Percentiles rank a stretch among this genome's conserved stretches.
These are phyloP conservation scores for Metarhizium album DNA, from an alignment of 2,329 filamentous ascomycete species.

Conservation along the genomic window DNA sequence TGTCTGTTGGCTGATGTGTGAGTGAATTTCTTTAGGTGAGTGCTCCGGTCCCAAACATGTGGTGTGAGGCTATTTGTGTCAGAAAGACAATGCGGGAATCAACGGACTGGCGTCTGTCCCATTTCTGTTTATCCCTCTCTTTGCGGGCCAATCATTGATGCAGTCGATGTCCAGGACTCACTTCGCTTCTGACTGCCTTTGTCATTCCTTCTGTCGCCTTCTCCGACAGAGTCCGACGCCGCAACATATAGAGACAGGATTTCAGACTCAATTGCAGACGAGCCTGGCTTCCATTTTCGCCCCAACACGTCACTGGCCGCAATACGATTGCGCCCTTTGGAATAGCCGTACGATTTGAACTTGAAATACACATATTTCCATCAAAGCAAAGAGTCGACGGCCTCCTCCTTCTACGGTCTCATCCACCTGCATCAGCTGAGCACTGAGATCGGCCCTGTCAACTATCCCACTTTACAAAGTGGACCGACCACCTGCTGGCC, in stretches of 20 bases:
- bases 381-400: constrained; percentile 1
- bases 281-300: too few relatives aligned
- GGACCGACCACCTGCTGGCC: not conserved
- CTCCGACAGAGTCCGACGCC: constrained; percentile 9
- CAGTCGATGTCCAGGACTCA: not conserved
- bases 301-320: too few relatives aligned
- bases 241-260: not conserved
- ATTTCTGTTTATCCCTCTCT: not conserved
- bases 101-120: not conserved
- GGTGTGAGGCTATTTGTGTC: not conserved
- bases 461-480: not conserved
- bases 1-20: not conserved
- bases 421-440: constrained; percentile 4
- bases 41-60: not conserved
- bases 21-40: constrained; percentile 1
- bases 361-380: not conserved
- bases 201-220: constrained; percentile 10
- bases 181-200: not conserved
- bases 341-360: not conserved
- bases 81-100: not conserved
- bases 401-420: constrained; percentile 1
- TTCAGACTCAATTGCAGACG: constrained; percentile 1
- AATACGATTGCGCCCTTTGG: not conserved
- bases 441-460: not conserved
- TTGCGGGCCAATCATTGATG: constrained; percentile 8